Base-by-base conservation (phyloP, 179 eudicot genomes). In the Pouteria campechiana region DNA sequence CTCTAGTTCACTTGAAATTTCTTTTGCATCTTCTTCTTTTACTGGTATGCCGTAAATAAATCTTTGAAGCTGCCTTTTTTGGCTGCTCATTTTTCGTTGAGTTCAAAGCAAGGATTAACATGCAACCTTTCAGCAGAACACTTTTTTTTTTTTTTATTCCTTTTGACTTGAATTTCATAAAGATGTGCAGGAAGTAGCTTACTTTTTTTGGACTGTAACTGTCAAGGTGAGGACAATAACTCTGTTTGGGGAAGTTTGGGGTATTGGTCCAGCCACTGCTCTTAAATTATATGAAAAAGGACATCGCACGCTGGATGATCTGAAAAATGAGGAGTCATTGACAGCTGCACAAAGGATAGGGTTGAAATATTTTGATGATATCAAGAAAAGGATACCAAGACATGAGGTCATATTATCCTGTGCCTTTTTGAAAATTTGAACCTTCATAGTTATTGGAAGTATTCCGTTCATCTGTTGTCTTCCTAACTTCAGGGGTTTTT, bases 181-280 rank as follows among this genome's bases (percentile, higher is more conserved):
- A 1, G 6, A 13, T n/a, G 25, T 25, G 6, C 18, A 17, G 1
- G n/a, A 25, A 17, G 11, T 32, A 25, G 19, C 25, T 49, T 19
- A 17, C 7, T 32, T 47, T 25, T 24, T n/a, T n/a, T n/a, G n/a
- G n/a, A n/a, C n/a, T n/a, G n/a, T n/a, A n/a, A 2, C 43, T 34
- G 38, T 41, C 32, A 59, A 86, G 98, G 83, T 82, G 25, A 60
- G 76, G 20, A 60, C 96, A 5, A 82, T 90, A 35, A 70, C 82
- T 43, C 68, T 86, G 39, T 90, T 86, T 69, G 94, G 96, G 45
- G 94, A 86, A 60, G 82, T 90, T 44, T 86, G 96, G 98, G 98
- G 98, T 10, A 45, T 90, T 60, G 98, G 98, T 60, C 88, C 98
- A 25, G 84, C 98, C 34, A 90, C 96, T 39, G 96, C 96, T 16